A percentile compares a stretch with the other conserved stretches of the same genome.
Conservation (phyloP, 2,329 filamentous ascomycete genomes). For the Mycosphaerella arachidis region DNA sequence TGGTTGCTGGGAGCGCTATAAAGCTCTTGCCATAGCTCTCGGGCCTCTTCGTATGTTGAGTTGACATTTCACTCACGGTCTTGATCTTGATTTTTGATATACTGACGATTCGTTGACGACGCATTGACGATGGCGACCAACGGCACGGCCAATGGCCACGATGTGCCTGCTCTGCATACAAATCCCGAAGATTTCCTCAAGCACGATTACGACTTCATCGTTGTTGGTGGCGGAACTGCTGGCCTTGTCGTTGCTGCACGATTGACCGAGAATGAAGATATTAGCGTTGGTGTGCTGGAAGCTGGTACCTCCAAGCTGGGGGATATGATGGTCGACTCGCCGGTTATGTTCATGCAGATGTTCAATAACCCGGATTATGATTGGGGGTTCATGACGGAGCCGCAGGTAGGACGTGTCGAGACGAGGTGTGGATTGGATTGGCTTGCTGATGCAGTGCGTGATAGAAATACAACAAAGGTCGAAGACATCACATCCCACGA, state of each 20-base stretch:
- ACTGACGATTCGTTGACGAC: not conserved
- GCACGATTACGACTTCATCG: conserved; percentile 29
- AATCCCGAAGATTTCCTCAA: conserved; percentile 25
- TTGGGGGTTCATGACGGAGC: conserved; percentile 23
- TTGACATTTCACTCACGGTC: too few relatives aligned
- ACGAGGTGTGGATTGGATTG: not conserved
- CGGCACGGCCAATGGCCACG: conserved; percentile 13
- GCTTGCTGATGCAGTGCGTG: not conserved
- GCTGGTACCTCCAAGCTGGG: conserved; percentile 28
- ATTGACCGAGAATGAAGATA: conserved; percentile 29
- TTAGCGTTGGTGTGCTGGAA: conserved; percentile 32
- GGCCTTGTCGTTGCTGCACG: conserved; percentile 31
- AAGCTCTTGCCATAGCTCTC: not conserved
- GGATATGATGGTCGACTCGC: conserved; percentile 24
- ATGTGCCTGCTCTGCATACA: conserved; percentile 24
- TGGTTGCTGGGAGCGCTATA: not conserved
- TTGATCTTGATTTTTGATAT: too few relatives aligned
- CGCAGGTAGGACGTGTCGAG: conserved; percentile 13
- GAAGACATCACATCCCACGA: conserved; percentile 24
- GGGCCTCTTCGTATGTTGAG: not conserved
- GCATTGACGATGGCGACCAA: conserved; percentile 19
- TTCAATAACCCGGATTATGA: conserved; percentile 26
- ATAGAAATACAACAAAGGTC: conserved; percentile 17
- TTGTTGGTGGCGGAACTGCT: conserved; percentile 32
- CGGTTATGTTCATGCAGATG: conserved; percentile 24